phyloP scores from a whole-genome alignment of 2,329 filamentous ascomycete species.

The Teratosphaeria gauchensis region DNA sequence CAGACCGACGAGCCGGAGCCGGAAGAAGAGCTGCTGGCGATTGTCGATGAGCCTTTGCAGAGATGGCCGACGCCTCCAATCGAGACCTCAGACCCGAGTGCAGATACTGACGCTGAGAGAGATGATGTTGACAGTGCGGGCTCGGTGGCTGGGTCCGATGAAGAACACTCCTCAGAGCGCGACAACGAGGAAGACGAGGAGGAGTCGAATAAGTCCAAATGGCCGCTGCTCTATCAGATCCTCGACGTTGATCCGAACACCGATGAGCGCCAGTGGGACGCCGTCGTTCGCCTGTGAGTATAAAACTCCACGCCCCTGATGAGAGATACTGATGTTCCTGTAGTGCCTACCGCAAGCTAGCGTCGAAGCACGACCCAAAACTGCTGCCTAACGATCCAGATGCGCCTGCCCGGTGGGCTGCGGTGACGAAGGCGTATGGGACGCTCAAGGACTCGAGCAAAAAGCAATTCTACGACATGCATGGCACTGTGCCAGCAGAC shows the following conservation, averaged over 20 bases:
- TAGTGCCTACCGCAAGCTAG: constrained; percentile 8
- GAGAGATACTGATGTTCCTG: constrained; percentile 1
- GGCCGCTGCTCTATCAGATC: constrained; percentile 17
- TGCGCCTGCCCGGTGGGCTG: constrained; percentile 16
- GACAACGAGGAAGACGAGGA: constrained; percentile 7
- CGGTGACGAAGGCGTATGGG: constrained; percentile 15
- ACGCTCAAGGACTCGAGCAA: constrained; percentile 12
- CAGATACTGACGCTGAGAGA: background rate
- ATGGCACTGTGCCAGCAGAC: constrained; percentile 7
- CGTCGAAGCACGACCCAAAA: constrained; percentile 13
- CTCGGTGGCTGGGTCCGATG: background rate
- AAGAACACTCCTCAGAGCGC: background rate
- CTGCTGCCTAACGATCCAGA: constrained; percentile 14
- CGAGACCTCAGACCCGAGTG: no score
- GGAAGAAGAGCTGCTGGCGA: background rate
- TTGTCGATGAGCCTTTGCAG: background rate
- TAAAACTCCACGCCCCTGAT: background rate
- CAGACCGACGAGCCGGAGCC: background rate
- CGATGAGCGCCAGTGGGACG: background rate
- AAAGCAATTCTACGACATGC: constrained; percentile 12
- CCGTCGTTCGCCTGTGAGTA: constrained; percentile 3
- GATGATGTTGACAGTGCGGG: background rate
- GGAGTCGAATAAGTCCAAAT: background rate
- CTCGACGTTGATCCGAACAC: constrained; percentile 16
- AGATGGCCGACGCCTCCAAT: background rate